These are phyloP conservation scores for Alternaria sp. DNA, from an alignment of 2,329 filamentous ascomycete genomes.

Conservation along the genomic window DNA sequence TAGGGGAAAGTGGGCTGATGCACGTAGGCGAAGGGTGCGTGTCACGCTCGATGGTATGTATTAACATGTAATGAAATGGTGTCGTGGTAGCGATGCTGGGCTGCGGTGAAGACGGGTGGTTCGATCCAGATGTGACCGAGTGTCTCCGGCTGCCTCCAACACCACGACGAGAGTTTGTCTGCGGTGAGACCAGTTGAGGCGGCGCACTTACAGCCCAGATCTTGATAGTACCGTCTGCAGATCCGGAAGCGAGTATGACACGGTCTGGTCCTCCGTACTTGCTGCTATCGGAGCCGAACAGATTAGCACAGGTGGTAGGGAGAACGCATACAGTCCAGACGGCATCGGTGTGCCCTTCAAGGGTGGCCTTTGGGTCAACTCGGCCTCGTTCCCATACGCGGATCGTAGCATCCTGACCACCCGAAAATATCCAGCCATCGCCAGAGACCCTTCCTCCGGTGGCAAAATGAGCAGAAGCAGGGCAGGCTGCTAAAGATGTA, in stretches of 20 bases:
- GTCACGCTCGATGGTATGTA: constrained; percentile 82
- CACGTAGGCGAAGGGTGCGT: constrained; percentile 83
- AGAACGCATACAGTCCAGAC: constrained; percentile 96
- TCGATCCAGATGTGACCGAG: constrained; percentile 93
- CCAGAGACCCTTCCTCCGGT: constrained; percentile 87
- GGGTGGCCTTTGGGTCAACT: constrained; percentile 92
- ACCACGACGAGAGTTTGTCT: constrained; percentile 74
- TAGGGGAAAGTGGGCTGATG: constrained; percentile 85
- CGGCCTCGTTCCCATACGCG: constrained; percentile 95
- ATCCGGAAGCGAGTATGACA: constrained; percentile 88
- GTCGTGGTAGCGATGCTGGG: constrained; percentile 85
- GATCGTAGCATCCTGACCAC: constrained; percentile 91
- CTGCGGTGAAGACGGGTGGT: constrained; percentile 89
- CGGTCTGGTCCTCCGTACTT: constrained; percentile 83
- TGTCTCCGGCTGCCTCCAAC: constrained; percentile 81
- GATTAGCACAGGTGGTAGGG: constrained; percentile 78
- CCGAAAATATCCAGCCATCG: constrained; percentile 98
- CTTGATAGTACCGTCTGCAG: constrained; percentile 88
- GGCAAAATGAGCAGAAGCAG: constrained; percentile 85
- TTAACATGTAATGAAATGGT: constrained; percentile 85
- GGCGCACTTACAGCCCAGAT: constrained; percentile 95
- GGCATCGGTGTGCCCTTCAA: constrained; percentile 94
- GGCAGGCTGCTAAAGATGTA: constrained; percentile 85
- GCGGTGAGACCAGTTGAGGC: constrained; percentile 83
- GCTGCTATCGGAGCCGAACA: constrained; percentile 78